Evolutionary conservation across 208 protist species (phyloP).

Genomic region (Trypanosoma caninum): DNA sequence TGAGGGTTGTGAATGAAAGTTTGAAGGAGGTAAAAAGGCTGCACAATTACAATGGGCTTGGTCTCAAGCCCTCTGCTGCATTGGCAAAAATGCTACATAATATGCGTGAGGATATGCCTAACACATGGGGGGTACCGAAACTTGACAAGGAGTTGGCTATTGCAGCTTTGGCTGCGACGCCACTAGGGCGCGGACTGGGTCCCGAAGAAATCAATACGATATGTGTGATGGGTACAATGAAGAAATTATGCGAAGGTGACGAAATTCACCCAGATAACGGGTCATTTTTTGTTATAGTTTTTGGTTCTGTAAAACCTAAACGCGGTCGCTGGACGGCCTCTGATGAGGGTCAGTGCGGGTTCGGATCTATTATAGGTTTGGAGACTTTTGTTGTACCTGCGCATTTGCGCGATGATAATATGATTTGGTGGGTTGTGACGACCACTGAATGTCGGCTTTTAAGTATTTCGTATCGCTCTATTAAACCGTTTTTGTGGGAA

Average conservation of each 20-base stretch:
- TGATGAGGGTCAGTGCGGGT: constrained; percentile 45
- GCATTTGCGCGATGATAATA: constrained; percentile 37
- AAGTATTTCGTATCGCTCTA: constrained; percentile 69
- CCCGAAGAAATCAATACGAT: constrained; percentile 55
- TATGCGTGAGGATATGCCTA: constrained; percentile 48
- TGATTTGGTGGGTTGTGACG: constrained; percentile 57
- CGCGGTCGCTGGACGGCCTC: constrained; percentile 63
- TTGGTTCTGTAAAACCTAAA: constrained; percentile 62
- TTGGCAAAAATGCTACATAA: constrained; percentile 33
- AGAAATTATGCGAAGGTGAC: constrained; percentile 53
- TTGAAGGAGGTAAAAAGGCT: constrained; percentile 38
- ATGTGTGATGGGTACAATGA: constrained; percentile 61
- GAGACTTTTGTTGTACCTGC: constrained; percentile 54
- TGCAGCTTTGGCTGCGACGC: constrained; percentile 57
- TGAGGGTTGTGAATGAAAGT: constrained; percentile 51
- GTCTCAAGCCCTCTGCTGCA: constrained; percentile 29
- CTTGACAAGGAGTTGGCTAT: constrained; percentile 58
- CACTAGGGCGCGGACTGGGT: constrained; percentile 55
- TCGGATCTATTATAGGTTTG: constrained; percentile 65
- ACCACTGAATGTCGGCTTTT: constrained; percentile 62
- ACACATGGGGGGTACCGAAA: constrained; percentile 43
- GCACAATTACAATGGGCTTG: constrained; percentile 52
- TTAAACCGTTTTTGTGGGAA: constrained; percentile 72
- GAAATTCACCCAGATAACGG: constrained; percentile 61
- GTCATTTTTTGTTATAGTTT: constrained; percentile 69